Conservation (phyloP, 805 yeast species). For the Lachancea sp. region DNA sequence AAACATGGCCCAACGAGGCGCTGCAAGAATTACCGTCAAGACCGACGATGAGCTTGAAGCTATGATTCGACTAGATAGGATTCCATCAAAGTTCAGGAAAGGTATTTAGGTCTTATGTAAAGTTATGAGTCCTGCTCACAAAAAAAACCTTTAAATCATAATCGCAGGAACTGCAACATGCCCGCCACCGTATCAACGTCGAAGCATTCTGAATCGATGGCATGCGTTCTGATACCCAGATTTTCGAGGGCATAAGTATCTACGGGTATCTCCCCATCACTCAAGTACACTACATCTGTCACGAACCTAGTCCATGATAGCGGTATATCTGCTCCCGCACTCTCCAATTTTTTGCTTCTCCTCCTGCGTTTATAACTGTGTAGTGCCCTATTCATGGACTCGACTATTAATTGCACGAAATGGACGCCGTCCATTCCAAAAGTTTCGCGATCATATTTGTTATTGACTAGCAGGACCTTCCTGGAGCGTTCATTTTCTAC, state of each 20-base stretch:
- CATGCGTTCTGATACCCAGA: slow-evolving; percentile 43
- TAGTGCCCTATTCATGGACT: slow-evolving; percentile 26
- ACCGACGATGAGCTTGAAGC: slow-evolving; percentile 37
- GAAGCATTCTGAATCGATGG: slow-evolving; percentile 22
- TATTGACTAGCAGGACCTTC: slow-evolving; percentile 65
- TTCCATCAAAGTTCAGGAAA: slow-evolving; percentile 37
- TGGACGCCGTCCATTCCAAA: slow-evolving; percentile 55
- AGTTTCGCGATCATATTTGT: slow-evolving; percentile 75
- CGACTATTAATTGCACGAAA: slow-evolving; percentile 47
- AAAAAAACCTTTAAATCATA: too few species aligned
- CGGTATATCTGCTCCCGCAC: slow-evolving; percentile 1
- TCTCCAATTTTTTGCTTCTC: slow-evolving; percentile 4
- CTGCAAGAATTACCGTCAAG: slow-evolving; percentile 33
- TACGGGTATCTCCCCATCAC: slow-evolving; percentile 45
- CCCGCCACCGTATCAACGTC: slow-evolving; percentile 21
- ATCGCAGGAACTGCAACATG: slow-evolving; percentile 8
- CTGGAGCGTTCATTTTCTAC: slow-evolving; percentile 20
- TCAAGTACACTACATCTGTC: slow-evolving; percentile 57
- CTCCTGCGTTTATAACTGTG: slow-evolving; percentile 17
- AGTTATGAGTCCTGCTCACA: too few species aligned
- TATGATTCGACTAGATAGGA: slow-evolving; percentile 32
- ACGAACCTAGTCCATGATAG: slow-evolving; percentile 43
- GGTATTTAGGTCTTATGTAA: slow-evolving; percentile 16
- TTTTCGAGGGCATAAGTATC: slow-evolving; percentile 36
- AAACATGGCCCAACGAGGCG: slow-evolving; percentile 32